Percentiles rank a stretch among this genome's conserved stretches.
Evolutionary conservation across 306 rosid genomes (phyloP).

Genomic region (Gillenia trifoliata): DNA sequence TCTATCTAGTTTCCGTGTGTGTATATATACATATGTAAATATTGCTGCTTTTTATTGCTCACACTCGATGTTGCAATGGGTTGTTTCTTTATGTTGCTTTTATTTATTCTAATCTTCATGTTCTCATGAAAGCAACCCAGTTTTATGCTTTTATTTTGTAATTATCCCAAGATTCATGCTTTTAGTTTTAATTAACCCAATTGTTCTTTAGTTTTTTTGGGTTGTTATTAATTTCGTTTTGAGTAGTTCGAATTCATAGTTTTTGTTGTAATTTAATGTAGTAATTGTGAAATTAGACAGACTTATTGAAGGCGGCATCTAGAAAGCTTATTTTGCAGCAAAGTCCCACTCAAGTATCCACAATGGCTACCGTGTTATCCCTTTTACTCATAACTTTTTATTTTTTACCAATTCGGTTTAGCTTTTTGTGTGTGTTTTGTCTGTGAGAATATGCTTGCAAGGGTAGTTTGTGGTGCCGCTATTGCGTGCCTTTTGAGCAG

Average conservation of each 20-base stretch:
- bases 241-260: background rate
- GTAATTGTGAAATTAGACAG: slow-evolving; percentile 56
- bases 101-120: background rate
- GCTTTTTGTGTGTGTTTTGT: background rate
- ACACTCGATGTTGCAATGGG: too few relatives aligned
- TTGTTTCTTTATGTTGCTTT: too few relatives aligned
- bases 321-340: slow-evolving; percentile 42
- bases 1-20: too few relatives aligned
- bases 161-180: too few relatives aligned
- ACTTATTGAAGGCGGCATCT: slow-evolving; percentile 65
- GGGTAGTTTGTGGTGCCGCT: background rate
- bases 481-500: background rate
- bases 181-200: background rate
- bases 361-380: slow-evolving; percentile 54
- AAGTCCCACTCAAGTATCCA: slow-evolving; percentile 37
- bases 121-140: background rate
- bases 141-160: background rate
- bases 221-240: background rate
- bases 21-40: too few relatives aligned
- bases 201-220: background rate
- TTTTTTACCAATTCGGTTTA: background rate
- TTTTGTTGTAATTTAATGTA: slow-evolving; percentile 24
- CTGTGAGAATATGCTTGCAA: background rate
- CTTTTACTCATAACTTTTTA: background rate
- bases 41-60: too few relatives aligned